Evolutionary conservation across 202 grass and related monocot species (phyloP).

Genomic region (Brachypodium distachyon): DNA sequence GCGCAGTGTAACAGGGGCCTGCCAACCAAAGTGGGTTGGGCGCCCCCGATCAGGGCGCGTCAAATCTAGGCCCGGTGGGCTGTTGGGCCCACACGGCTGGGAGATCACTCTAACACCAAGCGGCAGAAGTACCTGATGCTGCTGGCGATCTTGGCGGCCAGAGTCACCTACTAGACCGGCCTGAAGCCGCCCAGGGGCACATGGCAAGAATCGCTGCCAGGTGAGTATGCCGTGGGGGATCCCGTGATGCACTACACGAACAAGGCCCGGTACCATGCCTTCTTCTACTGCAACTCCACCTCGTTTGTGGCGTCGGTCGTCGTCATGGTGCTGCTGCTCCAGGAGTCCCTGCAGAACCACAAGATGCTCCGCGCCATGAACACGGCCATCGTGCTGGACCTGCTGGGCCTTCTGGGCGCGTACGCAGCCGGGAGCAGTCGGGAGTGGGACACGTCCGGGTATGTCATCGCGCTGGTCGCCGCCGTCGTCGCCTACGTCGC

Average conservation of each 20-base stretch:
- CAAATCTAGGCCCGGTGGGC: too few relatives aligned
- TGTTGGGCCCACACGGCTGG: too few relatives aligned
- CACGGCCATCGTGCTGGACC: not conserved
- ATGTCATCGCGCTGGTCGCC: not conserved
- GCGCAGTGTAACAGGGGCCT: too few relatives aligned
- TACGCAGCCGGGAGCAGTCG: too few relatives aligned
- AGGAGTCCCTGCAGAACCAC: not conserved
- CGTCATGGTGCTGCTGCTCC: not conserved
- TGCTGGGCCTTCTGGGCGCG: too few relatives aligned
- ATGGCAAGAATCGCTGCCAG: not conserved
- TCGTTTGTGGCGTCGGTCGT: not conserved
- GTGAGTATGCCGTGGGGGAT: not conserved
- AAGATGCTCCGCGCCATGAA: not conserved
- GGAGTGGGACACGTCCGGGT: not conserved
- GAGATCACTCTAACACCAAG: too few relatives aligned
- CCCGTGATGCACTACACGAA: not conserved
- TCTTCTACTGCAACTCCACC: conserved; percentile 1
- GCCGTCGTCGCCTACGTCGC: not conserved
- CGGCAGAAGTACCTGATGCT: not conserved
- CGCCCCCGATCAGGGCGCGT: too few relatives aligned
- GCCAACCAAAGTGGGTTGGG: too few relatives aligned
- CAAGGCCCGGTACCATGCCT: not conserved
- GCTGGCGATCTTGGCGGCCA: not conserved
- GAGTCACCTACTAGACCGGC: not conserved
- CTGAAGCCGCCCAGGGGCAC: not conserved